phyloP scores from a whole-genome alignment of 2,329 filamentous ascomycete genomes.

The Hysterium pulicare region DNA sequence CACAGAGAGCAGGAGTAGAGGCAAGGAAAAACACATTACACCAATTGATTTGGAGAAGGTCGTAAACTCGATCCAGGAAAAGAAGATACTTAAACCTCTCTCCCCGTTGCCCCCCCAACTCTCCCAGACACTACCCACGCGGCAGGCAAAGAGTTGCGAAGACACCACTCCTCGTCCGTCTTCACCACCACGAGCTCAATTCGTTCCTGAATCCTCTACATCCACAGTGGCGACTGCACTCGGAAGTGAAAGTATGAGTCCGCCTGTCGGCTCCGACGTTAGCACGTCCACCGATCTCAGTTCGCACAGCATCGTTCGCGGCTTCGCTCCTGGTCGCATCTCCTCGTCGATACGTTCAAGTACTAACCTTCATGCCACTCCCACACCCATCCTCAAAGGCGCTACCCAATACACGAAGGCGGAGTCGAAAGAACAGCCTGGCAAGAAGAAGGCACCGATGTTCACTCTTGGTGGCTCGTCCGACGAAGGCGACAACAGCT shows the following conservation, averaged over 20 bases:
- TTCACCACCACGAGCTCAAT: slow-evolving; percentile 40
- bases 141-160: slow-evolving; percentile 13
- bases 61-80: slow-evolving; percentile 86
- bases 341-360: slow-evolving; percentile 65
- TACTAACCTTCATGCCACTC: slow-evolving; percentile 51
- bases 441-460: slow-evolving; percentile 66
- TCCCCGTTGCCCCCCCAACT: slow-evolving; percentile 45
- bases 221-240: slow-evolving; percentile 53
- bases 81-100: slow-evolving; percentile 63
- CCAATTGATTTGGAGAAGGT: slow-evolving; percentile 90
- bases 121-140: slow-evolving; percentile 18
- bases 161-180: slow-evolving; percentile 44
- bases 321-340: slow-evolving; percentile 75
- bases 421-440: slow-evolving; percentile 31
- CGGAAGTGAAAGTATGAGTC: slow-evolving; percentile 39
- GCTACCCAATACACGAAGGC: slow-evolving; percentile 31
- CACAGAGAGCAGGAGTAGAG: slow-evolving; percentile 65
- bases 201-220: slow-evolving; percentile 57
- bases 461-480: slow-evolving; percentile 78
- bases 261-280: slow-evolving; percentile 53
- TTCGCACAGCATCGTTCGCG: slow-evolving; percentile 72
- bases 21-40: slow-evolving; percentile 84
- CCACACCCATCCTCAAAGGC: slow-evolving; percentile 60
- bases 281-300: slow-evolving; percentile 62
- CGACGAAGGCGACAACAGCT: slow-evolving; percentile 79